phyloP scores from a whole-genome alignment of 2,329 filamentous ascomycete species.

The Aureobasidium sp. region DNA sequence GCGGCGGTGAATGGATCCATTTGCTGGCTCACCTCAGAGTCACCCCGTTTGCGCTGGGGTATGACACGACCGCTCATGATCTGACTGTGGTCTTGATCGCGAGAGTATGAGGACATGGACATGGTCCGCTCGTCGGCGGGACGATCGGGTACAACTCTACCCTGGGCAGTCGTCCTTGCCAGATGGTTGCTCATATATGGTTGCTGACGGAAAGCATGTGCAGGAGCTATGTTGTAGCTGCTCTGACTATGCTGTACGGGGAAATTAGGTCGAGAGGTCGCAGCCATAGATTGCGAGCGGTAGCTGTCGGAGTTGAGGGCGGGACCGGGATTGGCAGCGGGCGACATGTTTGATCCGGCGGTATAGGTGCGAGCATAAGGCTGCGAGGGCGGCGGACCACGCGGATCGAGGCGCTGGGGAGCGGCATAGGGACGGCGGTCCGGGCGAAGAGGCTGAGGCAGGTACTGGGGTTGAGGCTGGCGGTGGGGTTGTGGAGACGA shows the following conservation, averaged over 20 bases:
- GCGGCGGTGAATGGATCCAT: slow-evolving; percentile 1
- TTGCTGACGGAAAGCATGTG: slow-evolving; percentile 70
- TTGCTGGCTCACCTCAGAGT: slow-evolving; percentile 36
- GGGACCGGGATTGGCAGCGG: slow-evolving; percentile 38
- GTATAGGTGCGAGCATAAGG: slow-evolving; percentile 36
- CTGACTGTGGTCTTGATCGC: slow-evolving; percentile 71
- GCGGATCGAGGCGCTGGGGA: slow-evolving; percentile 63
- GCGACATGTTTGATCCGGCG: slow-evolving; percentile 19
- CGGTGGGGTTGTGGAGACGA: slow-evolving; percentile 14
- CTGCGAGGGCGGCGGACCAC: slow-evolving; percentile 43
- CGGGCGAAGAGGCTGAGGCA: slow-evolving; percentile 54
- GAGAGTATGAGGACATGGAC: slow-evolving; percentile 82
- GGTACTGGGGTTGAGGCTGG: slow-evolving; percentile 48
- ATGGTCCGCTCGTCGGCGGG: slow-evolving; percentile 81
- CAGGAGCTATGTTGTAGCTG: slow-evolving; percentile 55
- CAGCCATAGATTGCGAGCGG: slow-evolving; percentile 88
- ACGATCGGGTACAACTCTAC: slow-evolving; percentile 82
- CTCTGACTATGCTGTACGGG: slow-evolving; percentile 51
- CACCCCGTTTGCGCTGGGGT: slow-evolving; percentile 51
- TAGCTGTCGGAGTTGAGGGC: slow-evolving; percentile 80
- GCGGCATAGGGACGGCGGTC: slow-evolving; percentile 65
- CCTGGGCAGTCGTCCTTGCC: slow-evolving; percentile 81
- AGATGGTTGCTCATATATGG: slow-evolving; percentile 58
- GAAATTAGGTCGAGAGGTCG: slow-evolving; percentile 63
- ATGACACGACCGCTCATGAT: slow-evolving; percentile 92